A percentile compares a stretch with the other conserved stretches of the same genome.
These are phyloP conservation scores for Amanita inopinata DNA, from an alignment of 768 basidiomycete genomes.

Conservation along the genomic window DNA sequence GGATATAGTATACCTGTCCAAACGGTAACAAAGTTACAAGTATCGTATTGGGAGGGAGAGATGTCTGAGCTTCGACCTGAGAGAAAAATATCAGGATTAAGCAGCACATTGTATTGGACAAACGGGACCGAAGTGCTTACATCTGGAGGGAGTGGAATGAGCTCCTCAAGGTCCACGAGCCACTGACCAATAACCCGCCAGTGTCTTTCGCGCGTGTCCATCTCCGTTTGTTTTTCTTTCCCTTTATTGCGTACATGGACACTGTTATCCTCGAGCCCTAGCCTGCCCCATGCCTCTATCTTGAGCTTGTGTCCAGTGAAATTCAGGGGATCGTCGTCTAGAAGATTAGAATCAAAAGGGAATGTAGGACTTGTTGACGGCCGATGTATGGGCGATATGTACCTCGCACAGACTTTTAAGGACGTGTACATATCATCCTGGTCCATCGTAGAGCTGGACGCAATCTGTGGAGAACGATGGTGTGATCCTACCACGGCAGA, in stretches of 20 bases:
- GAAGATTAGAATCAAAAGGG: constrained; percentile 39
- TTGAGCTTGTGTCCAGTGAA: constrained; percentile 41
- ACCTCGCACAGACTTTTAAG: constrained; percentile 27
- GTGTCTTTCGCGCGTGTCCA: constrained; percentile 14
- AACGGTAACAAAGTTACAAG: constrained; percentile 56
- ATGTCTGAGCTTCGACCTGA: constrained; percentile 16
- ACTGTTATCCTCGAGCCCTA: constrained; percentile 17
- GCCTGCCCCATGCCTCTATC: constrained; percentile 51
- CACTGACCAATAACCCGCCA: constrained; percentile 68
- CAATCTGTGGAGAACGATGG: constrained; percentile 8
- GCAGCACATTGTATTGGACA: not conserved
- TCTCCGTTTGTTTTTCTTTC: constrained; percentile 21
- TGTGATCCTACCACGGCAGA: not conserved
- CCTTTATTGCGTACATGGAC: constrained; percentile 29
- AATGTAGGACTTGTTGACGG: constrained; percentile 84
- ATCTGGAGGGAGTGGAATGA: constrained; percentile 51
- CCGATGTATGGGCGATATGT: constrained; percentile 68
- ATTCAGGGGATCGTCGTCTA: constrained; percentile 42
- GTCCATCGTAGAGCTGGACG: not conserved
- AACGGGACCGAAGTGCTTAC: constrained; percentile 39
- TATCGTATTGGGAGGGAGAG: constrained; percentile 65
- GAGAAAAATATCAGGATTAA: constrained; percentile 7
- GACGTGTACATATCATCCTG: not conserved
- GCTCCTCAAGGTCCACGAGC: constrained; percentile 48
- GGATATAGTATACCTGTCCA: constrained; percentile 50